Conservation (phyloP, 768 basidiomycete genomes). For the Roridomyces roridus region DNA sequence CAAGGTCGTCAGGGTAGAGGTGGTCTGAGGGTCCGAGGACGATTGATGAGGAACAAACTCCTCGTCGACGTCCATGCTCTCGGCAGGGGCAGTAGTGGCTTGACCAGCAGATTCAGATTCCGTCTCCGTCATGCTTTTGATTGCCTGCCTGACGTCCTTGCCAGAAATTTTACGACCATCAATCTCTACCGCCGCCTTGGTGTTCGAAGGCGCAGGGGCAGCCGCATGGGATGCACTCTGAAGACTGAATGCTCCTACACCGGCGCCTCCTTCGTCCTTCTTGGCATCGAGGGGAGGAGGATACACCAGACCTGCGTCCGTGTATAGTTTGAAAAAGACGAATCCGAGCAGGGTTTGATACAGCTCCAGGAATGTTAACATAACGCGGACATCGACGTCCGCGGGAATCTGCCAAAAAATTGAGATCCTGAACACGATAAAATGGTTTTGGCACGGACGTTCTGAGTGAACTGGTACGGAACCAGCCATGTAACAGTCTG, state of each 20-base stretch:
- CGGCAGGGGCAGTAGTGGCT: constrained; percentile 42
- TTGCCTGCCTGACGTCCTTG: constrained; percentile 65
- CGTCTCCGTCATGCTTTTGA: constrained; percentile 54
- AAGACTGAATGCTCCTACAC: constrained; percentile 86
- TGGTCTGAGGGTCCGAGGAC: constrained; percentile 49
- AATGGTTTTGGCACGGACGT: constrained; percentile 51
- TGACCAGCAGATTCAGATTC: constrained; percentile 39
- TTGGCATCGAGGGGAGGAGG: constrained; percentile 88
- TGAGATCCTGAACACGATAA: constrained; percentile 15
- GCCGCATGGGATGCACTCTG: constrained; percentile 49
- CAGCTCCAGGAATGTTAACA: constrained; percentile 96
- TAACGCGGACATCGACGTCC: constrained; percentile 97
- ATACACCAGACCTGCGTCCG: constrained; percentile 90
- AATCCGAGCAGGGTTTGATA: constrained; percentile 97
- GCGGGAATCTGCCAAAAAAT: constrained; percentile 73
- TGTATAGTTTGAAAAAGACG: constrained; percentile 97
- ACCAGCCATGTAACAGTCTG: constrained; percentile 96
- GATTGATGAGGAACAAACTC: constrained; percentile 74
- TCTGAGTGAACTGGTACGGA: constrained; percentile 97
- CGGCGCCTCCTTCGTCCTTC: constrained; percentile 86
- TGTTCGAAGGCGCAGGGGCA: constrained; percentile 46
- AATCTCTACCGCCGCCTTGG: constrained; percentile 53
- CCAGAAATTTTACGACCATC: constrained; percentile 52
- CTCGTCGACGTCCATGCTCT: constrained; percentile 55
- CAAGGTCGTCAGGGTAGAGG: constrained; percentile 67